Evolutionary conservation across 2,329 filamentous ascomycete genomes (phyloP).

Genomic region (Xylaria digitata): DNA sequence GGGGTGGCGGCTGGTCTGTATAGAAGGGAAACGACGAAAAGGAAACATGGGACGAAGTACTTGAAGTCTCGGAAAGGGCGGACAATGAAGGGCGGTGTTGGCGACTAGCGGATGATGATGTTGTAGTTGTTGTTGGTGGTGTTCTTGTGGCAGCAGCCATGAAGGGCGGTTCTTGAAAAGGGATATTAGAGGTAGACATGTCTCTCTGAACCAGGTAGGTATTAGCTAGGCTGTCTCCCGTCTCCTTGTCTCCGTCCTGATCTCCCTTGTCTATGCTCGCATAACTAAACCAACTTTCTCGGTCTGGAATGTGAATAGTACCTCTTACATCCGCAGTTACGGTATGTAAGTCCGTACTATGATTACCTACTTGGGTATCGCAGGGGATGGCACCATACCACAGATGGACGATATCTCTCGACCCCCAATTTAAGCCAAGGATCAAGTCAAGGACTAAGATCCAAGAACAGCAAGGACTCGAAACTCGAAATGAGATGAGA

Average conservation of each 20-base stretch:
- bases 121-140: conserved; percentile 5
- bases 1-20: conserved; percentile 42
- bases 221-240: not conserved
- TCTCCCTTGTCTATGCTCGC: conserved; percentile 32
- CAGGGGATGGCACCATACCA: conserved; percentile 12
- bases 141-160: conserved; percentile 25
- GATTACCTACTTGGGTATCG: conserved; percentile 26
- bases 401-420: conserved; percentile 6
- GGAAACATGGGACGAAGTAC: conserved; percentile 54
- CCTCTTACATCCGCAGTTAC: conserved; percentile 1
- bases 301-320: conserved; percentile 28
- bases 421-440: conserved; percentile 22
- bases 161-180: conserved; percentile 30
- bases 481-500: conserved; percentile 29
- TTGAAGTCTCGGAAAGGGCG: conserved; percentile 53
- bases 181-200: conserved; percentile 30
- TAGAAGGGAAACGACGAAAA: conserved; percentile 41
- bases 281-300: conserved; percentile 28
- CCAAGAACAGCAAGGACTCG: conserved; percentile 29
- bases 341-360: conserved; percentile 13
- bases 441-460: conserved; percentile 2
- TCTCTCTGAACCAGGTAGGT: not conserved
- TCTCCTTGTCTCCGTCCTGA: conserved; percentile 9
- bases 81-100: conserved; percentile 43
- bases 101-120: conserved; percentile 13